These are phyloP conservation scores for Trichoderma asperellum DNA, from an alignment of 2,329 filamentous ascomycete genomes.

Conservation along the genomic window DNA sequence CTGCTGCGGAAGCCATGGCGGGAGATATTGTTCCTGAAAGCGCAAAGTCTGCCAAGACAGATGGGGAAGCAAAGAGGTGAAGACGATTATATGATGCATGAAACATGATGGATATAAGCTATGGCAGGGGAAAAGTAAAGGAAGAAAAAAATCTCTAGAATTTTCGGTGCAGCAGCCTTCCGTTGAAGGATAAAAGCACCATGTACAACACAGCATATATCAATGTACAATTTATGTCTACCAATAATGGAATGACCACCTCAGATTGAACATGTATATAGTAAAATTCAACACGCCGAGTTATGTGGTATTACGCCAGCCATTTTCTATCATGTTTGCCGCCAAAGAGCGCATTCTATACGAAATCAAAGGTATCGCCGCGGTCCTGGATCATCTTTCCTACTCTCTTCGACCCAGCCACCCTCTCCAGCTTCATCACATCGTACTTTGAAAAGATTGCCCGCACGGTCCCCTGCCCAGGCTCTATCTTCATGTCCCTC, in stretches of 20 bases:
- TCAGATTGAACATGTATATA: not conserved
- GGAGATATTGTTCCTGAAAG: slow-evolving; percentile 38
- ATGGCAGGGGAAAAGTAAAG: not conserved
- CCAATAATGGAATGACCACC: slow-evolving; percentile 14
- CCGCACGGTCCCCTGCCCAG: slow-evolving; percentile 62
- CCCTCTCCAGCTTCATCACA: slow-evolving; percentile 81
- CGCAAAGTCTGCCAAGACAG: slow-evolving; percentile 31
- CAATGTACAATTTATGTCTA: slow-evolving; percentile 21
- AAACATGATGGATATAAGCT: not conserved
- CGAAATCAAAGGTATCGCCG: slow-evolving; percentile 93
- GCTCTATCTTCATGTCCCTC: slow-evolving; percentile 58
- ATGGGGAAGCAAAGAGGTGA: slow-evolving; percentile 25
- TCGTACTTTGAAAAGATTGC: slow-evolving; percentile 88
- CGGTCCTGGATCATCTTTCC: slow-evolving; percentile 82
- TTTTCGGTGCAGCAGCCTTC: not conserved
- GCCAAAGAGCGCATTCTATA: slow-evolving; percentile 50
- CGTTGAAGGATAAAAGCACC: slow-evolving; percentile 5
- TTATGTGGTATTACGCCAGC: not conserved
- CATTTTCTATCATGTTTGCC: not conserved
- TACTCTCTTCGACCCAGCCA: slow-evolving; percentile 81
- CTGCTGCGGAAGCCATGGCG: slow-evolving; percentile 41
- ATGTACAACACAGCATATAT: slow-evolving; percentile 29
- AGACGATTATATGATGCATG: not conserved
- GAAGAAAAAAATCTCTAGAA: not conserved
- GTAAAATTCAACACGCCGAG: not conserved